Base-by-base conservation (phyloP, 2,329 filamentous ascomycete species). In the Phyllosticta ampelicida region DNA sequence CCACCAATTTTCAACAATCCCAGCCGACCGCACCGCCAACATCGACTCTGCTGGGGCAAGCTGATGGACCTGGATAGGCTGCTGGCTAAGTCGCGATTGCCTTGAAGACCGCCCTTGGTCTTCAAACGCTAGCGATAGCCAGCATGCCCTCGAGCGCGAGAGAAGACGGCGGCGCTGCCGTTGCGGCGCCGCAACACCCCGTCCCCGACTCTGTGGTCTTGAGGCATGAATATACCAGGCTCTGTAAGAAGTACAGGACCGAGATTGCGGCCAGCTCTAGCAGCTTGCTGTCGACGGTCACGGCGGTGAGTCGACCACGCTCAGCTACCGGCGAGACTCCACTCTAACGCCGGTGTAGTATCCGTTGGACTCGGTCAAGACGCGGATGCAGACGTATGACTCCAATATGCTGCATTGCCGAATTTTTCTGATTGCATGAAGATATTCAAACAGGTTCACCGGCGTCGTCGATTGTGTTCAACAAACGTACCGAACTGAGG, bases 291-390 rank as follows among this genome's bases (percentile, higher is more conserved):
- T 90, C 87, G 44, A 94, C 89, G 49, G 80, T 90, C 68, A 79
- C 81, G 63, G 86, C 89, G n/a, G 79, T 81, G 67, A 65, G 77
- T 68, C 26, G 49, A 29, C 9, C 48, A 29, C 48, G 10, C 53
- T 19, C n/a, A 29, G 28, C 30, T 20, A 36, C 18, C 28, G 21
- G 23, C 23, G 23, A 26, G 4, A 8, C 30, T n/a, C 13, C 51
- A 6, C 13, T 26, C 51, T 30, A 57, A 30, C 9, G 54, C 19
- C 13, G 53, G 61, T 56, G 20, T 55, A 79, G 77, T 95, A 92
- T 69, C 89, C 89, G 20, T 82, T 95, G 64, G 89, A 95, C 71
- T 92, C 89, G 66, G 86, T 92, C 70, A 95, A 95, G 78, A 91
- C 87, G 58, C 87, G 89, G 67, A 89, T 94, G 84, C 89, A 95